Percentiles rank a stretch among this genome's conserved stretches.
These are phyloP conservation scores for Lentinula boryana DNA, from an alignment of 768 basidiomycete genomes.

Conservation along the genomic window DNA sequence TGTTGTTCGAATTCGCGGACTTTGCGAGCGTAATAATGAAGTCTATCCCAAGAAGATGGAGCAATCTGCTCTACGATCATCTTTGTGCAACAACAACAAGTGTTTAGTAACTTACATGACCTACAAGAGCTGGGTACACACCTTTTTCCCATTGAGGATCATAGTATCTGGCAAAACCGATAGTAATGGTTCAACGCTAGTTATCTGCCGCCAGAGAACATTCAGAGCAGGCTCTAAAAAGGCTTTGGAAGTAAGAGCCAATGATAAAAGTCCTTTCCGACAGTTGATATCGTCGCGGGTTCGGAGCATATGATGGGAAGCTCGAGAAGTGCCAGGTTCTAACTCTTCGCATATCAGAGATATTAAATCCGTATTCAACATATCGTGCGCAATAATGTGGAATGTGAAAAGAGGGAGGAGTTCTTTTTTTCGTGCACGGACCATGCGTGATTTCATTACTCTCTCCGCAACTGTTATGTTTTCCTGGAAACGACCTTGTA, in stretches of 20 bases:
- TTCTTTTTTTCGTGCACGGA: too few relatives aligned
- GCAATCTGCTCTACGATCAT: neutral
- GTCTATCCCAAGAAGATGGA: neutral
- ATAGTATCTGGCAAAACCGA: neutral
- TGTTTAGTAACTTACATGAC: too few relatives aligned
- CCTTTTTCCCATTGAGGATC: neutral
- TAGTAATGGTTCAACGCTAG: neutral
- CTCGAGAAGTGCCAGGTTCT: neutral
- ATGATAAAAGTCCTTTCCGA: neutral
- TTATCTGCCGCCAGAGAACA: neutral
- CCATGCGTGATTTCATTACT: too few relatives aligned
- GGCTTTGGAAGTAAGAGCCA: neutral
- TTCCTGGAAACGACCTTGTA: too few relatives aligned
- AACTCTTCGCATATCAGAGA: neutral
- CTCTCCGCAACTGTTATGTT: too few relatives aligned
- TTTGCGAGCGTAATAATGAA: neutral
- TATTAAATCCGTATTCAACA: neutral
- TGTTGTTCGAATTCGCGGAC: neutral
- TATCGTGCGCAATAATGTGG: neutral
- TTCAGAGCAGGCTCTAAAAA: neutral
- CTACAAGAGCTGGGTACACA: neutral
- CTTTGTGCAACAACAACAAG: neutral
- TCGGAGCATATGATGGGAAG: neutral
- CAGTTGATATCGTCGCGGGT: neutral
- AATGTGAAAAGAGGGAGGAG: neutral